Evolutionary conservation across 2,329 filamentous ascomycete species (phyloP), one percentile per base, ranked within the genome.

Genomic region (Emydomyces testavorans): DNA sequence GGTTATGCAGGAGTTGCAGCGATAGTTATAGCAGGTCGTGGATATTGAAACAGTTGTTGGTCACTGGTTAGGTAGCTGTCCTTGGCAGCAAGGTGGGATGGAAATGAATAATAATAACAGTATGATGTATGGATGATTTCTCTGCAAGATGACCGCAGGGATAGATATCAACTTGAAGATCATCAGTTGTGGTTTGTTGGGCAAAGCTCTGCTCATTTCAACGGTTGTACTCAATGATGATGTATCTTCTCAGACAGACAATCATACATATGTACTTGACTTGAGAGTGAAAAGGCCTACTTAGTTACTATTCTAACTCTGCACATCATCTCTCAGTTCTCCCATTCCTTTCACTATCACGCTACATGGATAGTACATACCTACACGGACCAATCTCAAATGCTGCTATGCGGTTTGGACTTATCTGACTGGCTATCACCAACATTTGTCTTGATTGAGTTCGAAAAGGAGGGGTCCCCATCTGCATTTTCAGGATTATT

Each of bases 51-150:
- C 34, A 13, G n/a, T 31, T 46, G 16, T 10, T 26, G 29, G n/a
- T n/a, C n/a, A n/a, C 29, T 41, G 34, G 45, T 28, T 16, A n/a
- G n/a, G n/a, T n/a, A n/a, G n/a, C n/a, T n/a, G 4, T 48, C 26
- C 45, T 48, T 48, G 45, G 45, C 45, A 15, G 34, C 36, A 40
- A 36, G 28, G 34, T 46, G 35, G 43, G 35, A 32, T 42, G 39
- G 31, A 28, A 42, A 39, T 13, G 11, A 38, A 6, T 6, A 43
- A 6, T 6, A 43, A 20, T 26, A 18, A 18, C 23, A 38, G 44
- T 35, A 20, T 46, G 24, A 18, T 37, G 42, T 20, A 20, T 44
- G 29, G 35, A 16, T 16, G 18, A 41, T 45, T 37, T 45, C 7
- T 45, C 42, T 45, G 42, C 32, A 45, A n/a, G 32, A 45, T 20